Evolutionary conservation across 2,329 filamentous ascomycete genomes (phyloP).

Genomic region (Trichothecium roseum): DNA sequence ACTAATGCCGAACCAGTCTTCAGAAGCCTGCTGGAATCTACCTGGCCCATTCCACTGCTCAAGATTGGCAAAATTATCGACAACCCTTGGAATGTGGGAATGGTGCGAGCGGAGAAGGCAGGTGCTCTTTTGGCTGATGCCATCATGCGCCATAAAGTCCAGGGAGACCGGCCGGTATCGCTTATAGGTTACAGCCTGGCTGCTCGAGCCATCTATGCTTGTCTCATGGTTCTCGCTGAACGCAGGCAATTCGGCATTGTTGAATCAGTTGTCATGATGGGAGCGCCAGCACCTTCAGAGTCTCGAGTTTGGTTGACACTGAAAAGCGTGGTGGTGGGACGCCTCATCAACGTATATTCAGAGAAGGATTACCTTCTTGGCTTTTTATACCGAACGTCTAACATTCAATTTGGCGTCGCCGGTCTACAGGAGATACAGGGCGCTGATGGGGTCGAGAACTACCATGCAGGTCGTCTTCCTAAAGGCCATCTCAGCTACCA

Average conservation of each 20-base stretch:
- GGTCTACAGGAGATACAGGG: constrained; percentile 67
- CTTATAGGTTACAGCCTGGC: constrained; percentile 76
- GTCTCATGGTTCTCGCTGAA: constrained; percentile 69
- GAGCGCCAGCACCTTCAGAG: constrained; percentile 66
- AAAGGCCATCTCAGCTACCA: constrained; percentile 63
- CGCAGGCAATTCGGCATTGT: constrained; percentile 75
- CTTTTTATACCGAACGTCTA: constrained; percentile 77
- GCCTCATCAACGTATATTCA: constrained; percentile 85
- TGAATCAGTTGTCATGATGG: constrained; percentile 78
- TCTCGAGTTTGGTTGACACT: constrained; percentile 66
- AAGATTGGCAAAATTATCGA: constrained; percentile 67
- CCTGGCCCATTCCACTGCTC: constrained; percentile 53
- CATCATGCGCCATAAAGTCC: constrained; percentile 63
- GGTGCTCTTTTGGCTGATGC: constrained; percentile 67
- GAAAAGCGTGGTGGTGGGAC: constrained; percentile 67
- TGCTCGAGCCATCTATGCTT: constrained; percentile 74
- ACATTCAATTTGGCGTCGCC: constrained; percentile 72
- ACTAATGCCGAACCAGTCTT: constrained; percentile 29
- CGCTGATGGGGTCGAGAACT: constrained; percentile 56
- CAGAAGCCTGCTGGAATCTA: constrained; percentile 43
- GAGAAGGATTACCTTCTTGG: constrained; percentile 80
- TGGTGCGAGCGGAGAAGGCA: constrained; percentile 65
- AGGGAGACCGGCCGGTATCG: constrained; percentile 72
- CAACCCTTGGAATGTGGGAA: constrained; percentile 70
- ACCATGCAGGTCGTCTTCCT: constrained; percentile 55